phyloP scores from a whole-genome alignment of 805 yeast species.

The Kodamaea restingae region DNA sequence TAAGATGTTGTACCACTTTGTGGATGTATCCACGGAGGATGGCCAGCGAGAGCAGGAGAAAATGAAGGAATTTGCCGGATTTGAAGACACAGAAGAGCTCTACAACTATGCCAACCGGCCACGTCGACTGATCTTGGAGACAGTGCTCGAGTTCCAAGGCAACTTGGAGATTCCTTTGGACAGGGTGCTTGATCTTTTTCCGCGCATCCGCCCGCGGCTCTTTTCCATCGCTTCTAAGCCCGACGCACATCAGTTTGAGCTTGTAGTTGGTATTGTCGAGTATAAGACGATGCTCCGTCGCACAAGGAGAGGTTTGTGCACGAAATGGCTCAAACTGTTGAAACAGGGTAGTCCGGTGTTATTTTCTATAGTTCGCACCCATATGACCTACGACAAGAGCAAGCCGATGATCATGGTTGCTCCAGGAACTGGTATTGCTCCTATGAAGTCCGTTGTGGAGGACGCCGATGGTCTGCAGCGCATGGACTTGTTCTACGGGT shows the following conservation, averaged over 20 bases:
- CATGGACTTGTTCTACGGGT: conserved; percentile 68
- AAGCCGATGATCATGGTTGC: conserved; percentile 66
- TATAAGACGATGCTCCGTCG: conserved; percentile 78
- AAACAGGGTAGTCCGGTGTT: conserved; percentile 45
- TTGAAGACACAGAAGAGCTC: conserved; percentile 74
- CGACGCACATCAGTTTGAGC: conserved; percentile 43
- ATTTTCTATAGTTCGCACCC: conserved; percentile 48
- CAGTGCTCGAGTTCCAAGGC: conserved; percentile 74
- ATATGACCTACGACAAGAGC: conserved; percentile 29
- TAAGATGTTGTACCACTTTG: conserved; percentile 65
- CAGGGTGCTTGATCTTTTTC: conserved; percentile 73
- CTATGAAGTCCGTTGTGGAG: conserved; percentile 70
- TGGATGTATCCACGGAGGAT: conserved; percentile 40
- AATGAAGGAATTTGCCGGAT: conserved; percentile 65
- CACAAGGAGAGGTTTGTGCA: conserved; percentile 75
- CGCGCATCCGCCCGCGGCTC: conserved; percentile 72
- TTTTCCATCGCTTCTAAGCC: conserved; percentile 79
- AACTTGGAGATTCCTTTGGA: conserved; percentile 68
- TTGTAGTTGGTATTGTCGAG: conserved; percentile 80
- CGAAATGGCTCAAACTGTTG: conserved; percentile 64
- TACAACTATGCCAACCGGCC: conserved; percentile 94
- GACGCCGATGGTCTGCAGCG: conserved; percentile 17
- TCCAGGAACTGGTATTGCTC: conserved; percentile 97
- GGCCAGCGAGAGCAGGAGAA: conserved; percentile 75
- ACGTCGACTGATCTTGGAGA: conserved; percentile 80